Conservation (phyloP, 257 asterid genomes). For the Gentiana straminea region DNA sequence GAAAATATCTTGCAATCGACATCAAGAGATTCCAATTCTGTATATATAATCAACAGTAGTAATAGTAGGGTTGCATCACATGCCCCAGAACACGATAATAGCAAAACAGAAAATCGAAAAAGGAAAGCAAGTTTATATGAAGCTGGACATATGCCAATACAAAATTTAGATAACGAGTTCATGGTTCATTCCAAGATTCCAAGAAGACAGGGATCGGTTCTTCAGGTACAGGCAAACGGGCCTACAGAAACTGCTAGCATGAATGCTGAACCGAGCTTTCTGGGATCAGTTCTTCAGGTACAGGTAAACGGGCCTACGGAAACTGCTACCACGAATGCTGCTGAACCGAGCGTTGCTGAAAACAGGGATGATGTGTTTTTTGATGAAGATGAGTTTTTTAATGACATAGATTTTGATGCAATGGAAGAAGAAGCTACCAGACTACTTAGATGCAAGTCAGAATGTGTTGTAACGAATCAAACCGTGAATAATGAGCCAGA, state of each 20-base stretch:
- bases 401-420: slow-evolving; percentile 82
- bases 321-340: slow-evolving; percentile 15
- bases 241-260: slow-evolving; percentile 5
- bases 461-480: slow-evolving; percentile 25
- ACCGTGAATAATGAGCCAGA: slow-evolving; percentile 17
- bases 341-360: slow-evolving; percentile 35
- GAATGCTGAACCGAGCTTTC: slow-evolving; percentile 29
- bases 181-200: slow-evolving; percentile 15
- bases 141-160: slow-evolving; percentile 38
- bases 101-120: slow-evolving; percentile 37
- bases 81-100: slow-evolving; percentile 13
- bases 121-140: slow-evolving; percentile 41
- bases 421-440: slow-evolving; percentile 76
- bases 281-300: slow-evolving; percentile 19
- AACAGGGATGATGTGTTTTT: slow-evolving; percentile 14
- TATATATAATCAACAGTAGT: slow-evolving; percentile 8
- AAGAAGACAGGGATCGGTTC: slow-evolving; percentile 19
- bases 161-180: slow-evolving; percentile 54
- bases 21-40: slow-evolving; percentile 22
- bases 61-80: slow-evolving; percentile 13
- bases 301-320: slow-evolving; percentile 18
- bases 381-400: slow-evolving; percentile 52
- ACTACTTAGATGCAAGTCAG: slow-evolving; percentile 33
- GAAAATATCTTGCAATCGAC: slow-evolving; percentile 29
- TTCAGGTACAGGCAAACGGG: slow-evolving; percentile 18